Conservation (phyloP, 768 basidiomycete genomes). For the Jaapia argillacea region DNA sequence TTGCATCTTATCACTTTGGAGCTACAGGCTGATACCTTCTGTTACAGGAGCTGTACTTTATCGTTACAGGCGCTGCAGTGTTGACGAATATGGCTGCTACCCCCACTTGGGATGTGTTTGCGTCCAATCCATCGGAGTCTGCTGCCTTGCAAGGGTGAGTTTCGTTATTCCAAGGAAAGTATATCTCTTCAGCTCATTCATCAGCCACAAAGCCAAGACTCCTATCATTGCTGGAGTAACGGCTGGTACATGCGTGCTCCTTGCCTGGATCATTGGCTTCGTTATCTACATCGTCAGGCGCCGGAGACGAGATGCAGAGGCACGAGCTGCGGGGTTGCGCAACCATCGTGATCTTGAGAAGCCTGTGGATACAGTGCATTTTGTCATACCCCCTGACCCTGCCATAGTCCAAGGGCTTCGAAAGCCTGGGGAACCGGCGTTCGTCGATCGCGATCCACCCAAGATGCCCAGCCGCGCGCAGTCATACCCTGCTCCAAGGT, state of each 20-base stretch:
- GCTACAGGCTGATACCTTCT: too few relatives aligned
- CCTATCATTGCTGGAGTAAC: constrained; percentile 53
- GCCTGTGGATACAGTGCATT: constrained; percentile 29
- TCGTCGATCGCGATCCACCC: too few relatives aligned
- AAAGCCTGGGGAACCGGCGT: constrained; percentile 27
- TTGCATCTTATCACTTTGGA: too few relatives aligned
- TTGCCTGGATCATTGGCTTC: constrained; percentile 48
- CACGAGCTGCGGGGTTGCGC: constrained; percentile 34
- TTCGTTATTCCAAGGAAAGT: not conserved
- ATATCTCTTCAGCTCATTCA: not conserved
- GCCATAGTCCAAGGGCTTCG: constrained; percentile 44
- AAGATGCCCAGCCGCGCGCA: too few relatives aligned
- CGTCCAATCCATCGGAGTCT: not conserved
- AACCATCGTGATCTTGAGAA: constrained; percentile 22
- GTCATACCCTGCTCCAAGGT: too few relatives aligned
- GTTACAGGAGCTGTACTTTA: too few relatives aligned
- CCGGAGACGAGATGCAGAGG: constrained; percentile 34
- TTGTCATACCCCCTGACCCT: constrained; percentile 60
- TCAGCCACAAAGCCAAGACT: constrained; percentile 43
- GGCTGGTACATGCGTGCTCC: constrained; percentile 39
- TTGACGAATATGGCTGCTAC: not conserved
- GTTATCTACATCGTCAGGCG: constrained; percentile 47
- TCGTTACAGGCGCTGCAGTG: too few relatives aligned
- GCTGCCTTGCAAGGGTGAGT: constrained; percentile 1
- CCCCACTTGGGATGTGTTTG: not conserved